Percentiles rank a stretch among this genome's conserved stretches.
These are phyloP conservation scores for Penicillium brasilianum DNA, from an alignment of 2,329 filamentous ascomycete species.

Conservation along the genomic window DNA sequence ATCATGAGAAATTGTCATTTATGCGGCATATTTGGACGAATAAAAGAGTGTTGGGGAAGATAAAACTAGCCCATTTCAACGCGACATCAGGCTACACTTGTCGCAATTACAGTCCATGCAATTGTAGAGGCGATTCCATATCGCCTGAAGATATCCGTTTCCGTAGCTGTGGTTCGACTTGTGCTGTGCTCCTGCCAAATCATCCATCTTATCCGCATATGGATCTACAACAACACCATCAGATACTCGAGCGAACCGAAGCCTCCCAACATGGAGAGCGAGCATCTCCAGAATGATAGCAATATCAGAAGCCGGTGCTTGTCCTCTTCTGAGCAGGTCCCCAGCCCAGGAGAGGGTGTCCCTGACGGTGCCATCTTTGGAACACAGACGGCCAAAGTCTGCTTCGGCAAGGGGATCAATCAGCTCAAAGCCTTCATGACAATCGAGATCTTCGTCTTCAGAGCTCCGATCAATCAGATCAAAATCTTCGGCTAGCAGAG, in stretches of 20 bases:
- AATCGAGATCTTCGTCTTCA: background rate
- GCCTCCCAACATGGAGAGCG: background rate
- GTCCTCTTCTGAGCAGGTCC: background rate
- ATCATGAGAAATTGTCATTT: too few species aligned
- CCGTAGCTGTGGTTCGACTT: background rate
- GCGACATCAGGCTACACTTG: slow-evolving; percentile 9
- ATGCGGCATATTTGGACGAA: too few species aligned
- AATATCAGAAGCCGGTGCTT: background rate
- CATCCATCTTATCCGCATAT: slow-evolving; percentile 4
- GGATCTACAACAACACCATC: slow-evolving; percentile 1
- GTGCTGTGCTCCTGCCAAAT: background rate
- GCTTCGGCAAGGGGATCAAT: slow-evolving; percentile 1
- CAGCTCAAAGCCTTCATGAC: background rate
- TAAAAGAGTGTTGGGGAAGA: background rate
- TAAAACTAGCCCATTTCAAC: background rate
- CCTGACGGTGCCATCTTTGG: background rate
- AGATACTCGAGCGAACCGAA: background rate
- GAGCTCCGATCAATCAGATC: background rate
- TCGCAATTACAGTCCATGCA: slow-evolving; percentile 9
- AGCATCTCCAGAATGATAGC: slow-evolving; percentile 1
- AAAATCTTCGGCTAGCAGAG: background rate
- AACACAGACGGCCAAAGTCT: slow-evolving; percentile 2
- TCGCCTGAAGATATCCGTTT: background rate
- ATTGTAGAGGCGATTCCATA: slow-evolving; percentile 4
- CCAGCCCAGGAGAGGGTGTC: slow-evolving; percentile 1